phyloP scores from a whole-genome alignment of 495 filamentous ascomycete species.

The Lentithecium fluviatile region DNA sequence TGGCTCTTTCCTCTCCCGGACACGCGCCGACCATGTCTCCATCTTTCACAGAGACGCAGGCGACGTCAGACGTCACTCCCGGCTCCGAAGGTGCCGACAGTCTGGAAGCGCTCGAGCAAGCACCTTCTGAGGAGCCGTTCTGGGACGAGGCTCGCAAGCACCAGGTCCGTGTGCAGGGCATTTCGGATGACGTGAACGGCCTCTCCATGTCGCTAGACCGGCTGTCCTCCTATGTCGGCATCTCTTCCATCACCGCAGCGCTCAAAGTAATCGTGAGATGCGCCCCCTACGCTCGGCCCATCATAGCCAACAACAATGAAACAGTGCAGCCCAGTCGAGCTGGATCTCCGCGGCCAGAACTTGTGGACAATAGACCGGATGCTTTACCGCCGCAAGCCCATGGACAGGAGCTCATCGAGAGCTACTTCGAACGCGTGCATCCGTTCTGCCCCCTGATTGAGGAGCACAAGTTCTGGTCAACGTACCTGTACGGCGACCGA shows the following conservation, averaged over 20 bases:
- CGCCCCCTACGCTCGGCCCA: slow-evolving; percentile 61
- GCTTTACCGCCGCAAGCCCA: slow-evolving; percentile 40
- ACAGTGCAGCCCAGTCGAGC: slow-evolving; percentile 39
- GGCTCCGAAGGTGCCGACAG: slow-evolving; percentile 42
- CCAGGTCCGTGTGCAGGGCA: slow-evolving; percentile 53
- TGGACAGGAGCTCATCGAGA: slow-evolving; percentile 61
- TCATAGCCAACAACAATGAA: slow-evolving; percentile 51
- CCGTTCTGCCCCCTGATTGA: slow-evolving; percentile 75
- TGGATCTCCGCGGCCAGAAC: slow-evolving; percentile 38
- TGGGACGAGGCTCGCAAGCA: slow-evolving; percentile 39
- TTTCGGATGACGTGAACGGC: slow-evolving; percentile 80
- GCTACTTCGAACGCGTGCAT: slow-evolving; percentile 76
- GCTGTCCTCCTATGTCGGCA: slow-evolving; percentile 73
- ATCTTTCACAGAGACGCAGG: slow-evolving; percentile 42
- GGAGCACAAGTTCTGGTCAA: slow-evolving; percentile 69
- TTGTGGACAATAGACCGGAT: slow-evolving; percentile 35
- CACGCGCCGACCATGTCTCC: slow-evolving; percentile 42
- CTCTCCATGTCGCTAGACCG: slow-evolving; percentile 70
- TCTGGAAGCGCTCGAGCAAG: slow-evolving; percentile 44
- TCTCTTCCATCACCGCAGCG: slow-evolving; percentile 79
- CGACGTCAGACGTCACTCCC: slow-evolving; percentile 17
- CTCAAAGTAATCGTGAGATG: slow-evolving; percentile 79
- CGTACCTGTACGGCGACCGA: slow-evolving; percentile 65
- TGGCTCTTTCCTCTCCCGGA: slow-evolving; percentile 39
- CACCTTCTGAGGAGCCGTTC: slow-evolving; percentile 39